phyloP scores from a whole-genome alignment of 805 yeast genomes.

The Sugiyamaella americana region DNA sequence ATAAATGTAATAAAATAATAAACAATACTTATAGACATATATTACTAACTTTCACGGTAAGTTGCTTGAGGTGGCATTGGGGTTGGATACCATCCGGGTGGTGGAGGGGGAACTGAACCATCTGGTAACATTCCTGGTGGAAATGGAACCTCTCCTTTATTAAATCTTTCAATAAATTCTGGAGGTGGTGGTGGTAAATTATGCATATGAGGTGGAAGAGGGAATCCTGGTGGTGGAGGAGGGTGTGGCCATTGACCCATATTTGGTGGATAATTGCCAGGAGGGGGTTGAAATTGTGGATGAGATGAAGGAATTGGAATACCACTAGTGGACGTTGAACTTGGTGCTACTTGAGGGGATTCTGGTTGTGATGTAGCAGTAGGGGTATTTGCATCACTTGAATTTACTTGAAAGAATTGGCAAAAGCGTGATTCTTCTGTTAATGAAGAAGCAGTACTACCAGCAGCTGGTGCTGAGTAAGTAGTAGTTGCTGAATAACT shows the following conservation, averaged over 20 bases:
- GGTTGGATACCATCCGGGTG: background rate
- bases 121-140: background rate
- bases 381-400: background rate
- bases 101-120: background rate
- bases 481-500: background rate
- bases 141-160: background rate
- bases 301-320: background rate
- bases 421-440: background rate
- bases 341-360: background rate
- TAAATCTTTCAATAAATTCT: background rate
- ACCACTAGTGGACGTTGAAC: background rate
- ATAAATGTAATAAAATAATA: no score
- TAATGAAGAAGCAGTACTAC: background rate
- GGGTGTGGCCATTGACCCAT: background rate
- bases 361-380: background rate
- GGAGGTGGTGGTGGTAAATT: background rate
- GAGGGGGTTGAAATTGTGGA: background rate
- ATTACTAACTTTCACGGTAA: no score
- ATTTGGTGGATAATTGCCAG: no score
- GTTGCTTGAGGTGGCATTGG: background rate
- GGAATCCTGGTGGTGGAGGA: background rate
- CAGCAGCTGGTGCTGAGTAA: background rate
- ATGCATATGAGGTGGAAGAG: no score
- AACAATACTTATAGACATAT: no score
- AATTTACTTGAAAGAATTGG: background rate